Evolutionary conservation across 148 eudicot genomes (phyloP).

Genomic region (Chenopodium album): DNA sequence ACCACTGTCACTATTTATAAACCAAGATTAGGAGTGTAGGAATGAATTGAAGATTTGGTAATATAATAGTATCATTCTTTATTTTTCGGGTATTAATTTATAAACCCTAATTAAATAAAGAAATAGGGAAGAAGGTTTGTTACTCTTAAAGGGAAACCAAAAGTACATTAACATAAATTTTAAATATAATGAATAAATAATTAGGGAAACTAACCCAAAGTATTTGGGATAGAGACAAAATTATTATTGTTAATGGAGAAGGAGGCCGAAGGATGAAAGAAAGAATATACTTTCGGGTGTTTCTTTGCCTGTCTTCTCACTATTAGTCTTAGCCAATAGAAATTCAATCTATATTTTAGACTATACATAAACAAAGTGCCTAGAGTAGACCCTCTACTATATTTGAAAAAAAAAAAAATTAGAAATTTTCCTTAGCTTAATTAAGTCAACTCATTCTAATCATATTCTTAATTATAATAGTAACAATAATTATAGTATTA

Average conservation of each 20-base stretch:
- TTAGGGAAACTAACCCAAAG: constrained; percentile 18
- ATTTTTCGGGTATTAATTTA: neutral
- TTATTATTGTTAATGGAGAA: constrained; percentile 22
- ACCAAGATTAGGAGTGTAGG: neutral
- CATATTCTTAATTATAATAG: neutral
- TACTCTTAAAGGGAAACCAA: constrained; percentile 21
- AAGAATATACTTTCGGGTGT: constrained; percentile 19
- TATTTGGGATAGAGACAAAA: constrained; percentile 23
- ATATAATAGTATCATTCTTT: neutral
- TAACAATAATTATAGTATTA: neutral
- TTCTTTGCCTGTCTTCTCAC: constrained; percentile 21
- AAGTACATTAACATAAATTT: neutral
- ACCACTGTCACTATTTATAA: too few relatives aligned
- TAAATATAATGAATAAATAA: constrained; percentile 1
- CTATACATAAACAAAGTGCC: constrained; percentile 3
- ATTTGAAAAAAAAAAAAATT: neutral
- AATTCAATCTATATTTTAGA: neutral
- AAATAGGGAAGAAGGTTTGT: constrained; percentile 16
- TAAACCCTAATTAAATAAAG: constrained; percentile 29
- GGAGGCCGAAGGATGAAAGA: constrained; percentile 6
- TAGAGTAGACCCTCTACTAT: constrained; percentile 4
- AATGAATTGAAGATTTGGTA: neutral
- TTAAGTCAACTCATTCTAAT: constrained; percentile 13
- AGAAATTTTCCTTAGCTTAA: neutral
- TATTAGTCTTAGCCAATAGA: constrained; percentile 20